phyloP scores from a whole-genome alignment of 306 rosid species.

The Oxytropis ochrocephala region DNA sequence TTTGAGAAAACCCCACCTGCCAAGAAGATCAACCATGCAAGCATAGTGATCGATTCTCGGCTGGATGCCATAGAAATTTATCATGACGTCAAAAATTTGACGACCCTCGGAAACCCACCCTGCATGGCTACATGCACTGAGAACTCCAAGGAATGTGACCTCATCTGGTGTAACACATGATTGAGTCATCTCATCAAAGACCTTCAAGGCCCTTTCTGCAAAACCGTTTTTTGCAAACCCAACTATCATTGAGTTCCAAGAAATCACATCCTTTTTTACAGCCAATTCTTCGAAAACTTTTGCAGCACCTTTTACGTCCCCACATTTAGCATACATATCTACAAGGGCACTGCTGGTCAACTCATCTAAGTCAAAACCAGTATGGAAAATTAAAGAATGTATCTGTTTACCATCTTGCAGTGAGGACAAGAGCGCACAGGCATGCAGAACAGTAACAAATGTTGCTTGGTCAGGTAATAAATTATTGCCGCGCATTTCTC shows the following conservation, averaged over 20 bases:
- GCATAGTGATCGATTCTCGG: constrained; percentile 66
- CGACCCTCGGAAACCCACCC: constrained; percentile 69
- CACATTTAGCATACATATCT: constrained; percentile 92
- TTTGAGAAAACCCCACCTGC: constrained; percentile 72
- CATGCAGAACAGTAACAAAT: constrained; percentile 65
- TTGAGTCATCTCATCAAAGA: constrained; percentile 53
- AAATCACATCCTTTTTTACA: constrained; percentile 47
- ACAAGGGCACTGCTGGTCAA: constrained; percentile 60
- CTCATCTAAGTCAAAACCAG: constrained; percentile 69
- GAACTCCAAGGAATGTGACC: constrained; percentile 80
- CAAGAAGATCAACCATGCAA: constrained; percentile 73
- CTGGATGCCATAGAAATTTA: constrained; percentile 34
- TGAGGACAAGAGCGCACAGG: constrained; percentile 57
- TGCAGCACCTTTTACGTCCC: constrained; percentile 48
- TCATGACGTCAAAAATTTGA: constrained; percentile 43
- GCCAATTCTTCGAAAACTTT: constrained; percentile 61
- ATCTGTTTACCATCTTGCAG: constrained; percentile 51
- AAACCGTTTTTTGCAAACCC: constrained; percentile 81
- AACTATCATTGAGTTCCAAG: constrained; percentile 87
- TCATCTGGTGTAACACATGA: constrained; percentile 51
- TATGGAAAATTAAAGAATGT: constrained; percentile 61
- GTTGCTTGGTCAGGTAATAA: constrained; percentile 76
- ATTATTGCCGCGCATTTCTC: constrained; percentile 49
- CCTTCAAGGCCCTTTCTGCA: constrained; percentile 47
- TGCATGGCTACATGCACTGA: constrained; percentile 80